Conservation (phyloP, 2,329 filamentous ascomycete species). For the Exophiala dermatitidis region DNA sequence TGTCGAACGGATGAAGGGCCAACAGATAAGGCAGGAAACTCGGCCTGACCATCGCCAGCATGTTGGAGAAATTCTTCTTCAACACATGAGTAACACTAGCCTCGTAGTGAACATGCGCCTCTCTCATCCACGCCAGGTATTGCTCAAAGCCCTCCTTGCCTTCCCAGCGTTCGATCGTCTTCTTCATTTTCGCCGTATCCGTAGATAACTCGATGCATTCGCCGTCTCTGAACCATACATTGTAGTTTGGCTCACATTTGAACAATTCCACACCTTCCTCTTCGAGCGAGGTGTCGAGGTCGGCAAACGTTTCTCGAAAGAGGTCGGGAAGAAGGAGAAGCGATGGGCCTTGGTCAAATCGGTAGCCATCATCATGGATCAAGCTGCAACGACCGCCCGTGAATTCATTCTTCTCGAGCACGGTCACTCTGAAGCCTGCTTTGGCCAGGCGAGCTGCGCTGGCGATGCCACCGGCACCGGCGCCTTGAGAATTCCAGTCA, state of each 20-base stretch:
- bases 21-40: conserved; percentile 54
- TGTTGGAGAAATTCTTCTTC: conserved; percentile 57
- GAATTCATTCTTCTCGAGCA: conserved; percentile 70
- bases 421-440: conserved; percentile 63
- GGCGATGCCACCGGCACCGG: conserved; percentile 65
- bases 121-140: conserved; percentile 60
- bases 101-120: conserved; percentile 65
- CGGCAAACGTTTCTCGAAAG: conserved; percentile 61
- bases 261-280: conserved; percentile 60
- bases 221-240: conserved; percentile 64
- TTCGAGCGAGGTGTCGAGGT: conserved; percentile 60
- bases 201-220: conserved; percentile 57
- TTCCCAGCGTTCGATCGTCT: conserved; percentile 64
- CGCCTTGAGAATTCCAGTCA: conserved; percentile 42
- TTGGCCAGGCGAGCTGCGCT: conserved; percentile 64
- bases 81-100: conserved; percentile 59
- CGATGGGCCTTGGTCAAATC: conserved; percentile 72
- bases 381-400: conserved; percentile 65
- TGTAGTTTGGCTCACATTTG: conserved; percentile 70
- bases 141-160: conserved; percentile 62
- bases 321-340: conserved; percentile 64
- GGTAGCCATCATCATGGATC: conserved; percentile 45
- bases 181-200: conserved; percentile 64
- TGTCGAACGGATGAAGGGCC: conserved; percentile 62
- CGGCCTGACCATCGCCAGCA: conserved; percentile 52